Conservation (phyloP, 2,329 filamentous ascomycete species). For the Diaporthe helianthi region DNA sequence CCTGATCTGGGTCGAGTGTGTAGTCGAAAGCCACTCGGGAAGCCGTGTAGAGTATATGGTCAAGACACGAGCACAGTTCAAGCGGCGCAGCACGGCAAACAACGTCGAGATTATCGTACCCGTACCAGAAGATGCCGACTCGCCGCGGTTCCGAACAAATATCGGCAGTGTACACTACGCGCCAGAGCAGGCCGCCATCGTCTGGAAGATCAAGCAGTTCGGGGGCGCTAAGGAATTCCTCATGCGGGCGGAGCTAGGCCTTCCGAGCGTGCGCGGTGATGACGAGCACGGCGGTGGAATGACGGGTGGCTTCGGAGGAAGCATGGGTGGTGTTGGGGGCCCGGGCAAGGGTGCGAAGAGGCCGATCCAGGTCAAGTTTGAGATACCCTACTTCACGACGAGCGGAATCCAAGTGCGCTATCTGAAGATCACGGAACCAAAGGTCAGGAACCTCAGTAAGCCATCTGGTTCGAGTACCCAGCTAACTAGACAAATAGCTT, state of each 20-base stretch:
- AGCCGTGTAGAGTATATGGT: constrained; percentile 99
- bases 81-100: constrained; percentile 95
- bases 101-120: constrained; percentile 98
- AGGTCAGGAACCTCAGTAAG: constrained; percentile 66
- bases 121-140: constrained; percentile 96
- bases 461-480: neutral
- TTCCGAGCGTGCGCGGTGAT: constrained; percentile 93
- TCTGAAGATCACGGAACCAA: constrained; percentile 98
- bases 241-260: constrained; percentile 94
- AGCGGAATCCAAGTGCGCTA: constrained; percentile 98
- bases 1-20: constrained; percentile 97
- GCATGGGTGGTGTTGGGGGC: constrained; percentile 88
- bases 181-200: constrained; percentile 94
- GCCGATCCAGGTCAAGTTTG: constrained; percentile 98
- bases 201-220: constrained; percentile 99
- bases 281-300: constrained; percentile 96
- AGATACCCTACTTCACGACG: constrained; percentile 99
- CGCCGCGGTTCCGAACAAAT: constrained; percentile 94
- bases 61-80: constrained; percentile 98
- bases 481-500: constrained; percentile 60
- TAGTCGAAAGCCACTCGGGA: constrained; percentile 94
- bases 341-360: constrained; percentile 84
- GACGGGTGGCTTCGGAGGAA: constrained; percentile 96
- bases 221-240: constrained; percentile 98
- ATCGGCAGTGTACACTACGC: constrained; percentile 98